Base-by-base conservation (phyloP, 2,329 filamentous ascomycete species). In the Talaromyces sp. region DNA sequence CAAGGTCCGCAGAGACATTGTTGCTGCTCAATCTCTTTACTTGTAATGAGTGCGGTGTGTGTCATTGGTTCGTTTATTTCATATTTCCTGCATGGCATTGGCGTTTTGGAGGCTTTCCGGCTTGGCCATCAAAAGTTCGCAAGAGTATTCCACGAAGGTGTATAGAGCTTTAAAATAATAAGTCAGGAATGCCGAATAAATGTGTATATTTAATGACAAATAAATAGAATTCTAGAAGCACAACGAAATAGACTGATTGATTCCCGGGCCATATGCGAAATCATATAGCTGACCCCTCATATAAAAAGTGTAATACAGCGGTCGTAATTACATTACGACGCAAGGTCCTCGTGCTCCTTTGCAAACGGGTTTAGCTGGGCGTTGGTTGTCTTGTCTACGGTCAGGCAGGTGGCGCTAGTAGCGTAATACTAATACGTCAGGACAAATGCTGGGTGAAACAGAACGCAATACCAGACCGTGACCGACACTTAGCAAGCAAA, bases 11-110 rank as follows among this genome's bases (percentile, higher is more conserved):
- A 84, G 94, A 68, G 94, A 97, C 72, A 92, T 99, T 72, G 93
- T 99, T 60, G 91, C 93, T 22, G 91, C 93, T 50, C 92, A 97
- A 78, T 95, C 89, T 67, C 78, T 97, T 74, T 97, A 97, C 72
- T 80, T 97, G 72, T 94, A 85, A 77, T 61, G 51, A 40, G 55
- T n/a, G 31, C 31, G 25, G 55, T n/a, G 31, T 25, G 25, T 48
- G 22, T 60, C 55, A 63, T 40, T 62, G 55, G 48, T 11, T 53
- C 60, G 57, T 46, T 43, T 57, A 35, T 62, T 40, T 50, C 40
- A 48, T 60, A 33, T 52, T 39, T 52, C 35, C 48, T 11, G 48
- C 48, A 52, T 36, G 48, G 48, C 48, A 52, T 52, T 52, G 35
- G 35, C 31, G 35, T 36, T 52, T 52, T 52, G 48, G 35, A 39